Base-by-base conservation (phyloP, 805 yeast genomes). In the Candida koratica region DNA sequence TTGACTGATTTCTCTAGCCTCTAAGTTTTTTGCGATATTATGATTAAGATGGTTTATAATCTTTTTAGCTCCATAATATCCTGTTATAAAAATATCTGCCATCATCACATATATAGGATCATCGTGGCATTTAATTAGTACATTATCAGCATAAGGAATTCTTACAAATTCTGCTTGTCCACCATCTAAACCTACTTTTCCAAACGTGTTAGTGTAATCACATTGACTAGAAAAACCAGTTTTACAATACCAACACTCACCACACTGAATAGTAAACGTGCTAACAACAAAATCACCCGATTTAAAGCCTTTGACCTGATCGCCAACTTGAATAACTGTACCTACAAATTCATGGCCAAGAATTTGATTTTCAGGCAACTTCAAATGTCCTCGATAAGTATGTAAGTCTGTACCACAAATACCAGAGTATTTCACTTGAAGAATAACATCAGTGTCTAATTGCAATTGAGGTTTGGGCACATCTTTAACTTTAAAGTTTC, bases 61-160 rank as follows among this genome's bases (percentile, higher is more conserved):
- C 46, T 75, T 74, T 40, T 67, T 64, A 8, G 71, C 79, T 23
- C 81, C 81, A 42, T 66, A 71, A 55, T 72, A 77, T 0, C 81
- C 84, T 1, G 84, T 78, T 28, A 79, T 74, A 56, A 78, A 77
- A 34, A 78, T 77, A 51, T 78, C 83, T 10, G 81, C 77, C 80
- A 77, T 73, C 43, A 78, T 51, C 5, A 77, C 69, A 20, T 75
- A 68, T 7, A 71, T 64, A 4, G 67, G 52, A 39, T 71, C 75
- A 39, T 70, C 68, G 4, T 79, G 79, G 34, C 67, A 63, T 25
- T 58, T 67, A 35, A 64, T 60, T 46, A 78, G 53, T 1, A 78
- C 71, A 9, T 69, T 58, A 29, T 67, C 73, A 3, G 83, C 83
- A 41, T 56, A 63, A 6, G 84, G 83, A n/a, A 77, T 69, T 17